These are phyloP conservation scores for Beta lomatogona DNA, from an alignment of 179 eudicot genomes.

Conservation along the genomic window DNA sequence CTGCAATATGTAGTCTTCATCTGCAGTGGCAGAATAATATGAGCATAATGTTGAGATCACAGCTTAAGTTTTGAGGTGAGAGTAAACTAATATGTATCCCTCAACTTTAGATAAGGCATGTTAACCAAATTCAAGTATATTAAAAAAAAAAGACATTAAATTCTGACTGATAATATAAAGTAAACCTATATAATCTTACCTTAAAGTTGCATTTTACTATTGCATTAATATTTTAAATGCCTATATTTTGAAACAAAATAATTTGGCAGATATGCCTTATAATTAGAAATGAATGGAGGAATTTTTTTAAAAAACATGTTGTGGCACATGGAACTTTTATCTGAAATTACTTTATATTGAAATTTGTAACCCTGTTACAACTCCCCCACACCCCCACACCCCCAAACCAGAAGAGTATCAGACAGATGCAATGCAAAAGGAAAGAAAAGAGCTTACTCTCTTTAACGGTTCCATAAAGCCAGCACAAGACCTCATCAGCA, in stretches of 20 bases:
- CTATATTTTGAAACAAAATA: too few species aligned
- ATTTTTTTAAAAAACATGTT: neutral
- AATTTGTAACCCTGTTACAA: neutral
- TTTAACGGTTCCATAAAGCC: conserved; percentile 98
- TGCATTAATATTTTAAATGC: too few species aligned
- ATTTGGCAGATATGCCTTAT: too few species aligned
- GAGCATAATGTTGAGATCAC: neutral
- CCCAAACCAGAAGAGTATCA: neutral
- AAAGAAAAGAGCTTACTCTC: conserved; percentile 57
- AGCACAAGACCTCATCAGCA: conserved; percentile 95
- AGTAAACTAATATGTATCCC: neutral
- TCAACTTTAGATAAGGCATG: too few species aligned
- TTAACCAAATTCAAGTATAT: too few species aligned
- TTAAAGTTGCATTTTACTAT: too few species aligned
- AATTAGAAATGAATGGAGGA: too few species aligned
- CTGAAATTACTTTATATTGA: neutral
- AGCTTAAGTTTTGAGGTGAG: neutral
- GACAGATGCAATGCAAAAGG: neutral
- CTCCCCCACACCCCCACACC: neutral
- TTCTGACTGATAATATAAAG: too few species aligned
- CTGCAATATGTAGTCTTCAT: conserved; percentile 87
- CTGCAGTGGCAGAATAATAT: conserved; percentile 39
- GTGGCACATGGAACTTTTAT: neutral
- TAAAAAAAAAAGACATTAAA: too few species aligned
- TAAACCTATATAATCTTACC: too few species aligned